A percentile compares a stretch with the other conserved stretches of the same genome.
Conservation (phyloP, 129 eudicot genomes). For the Pulicaria dysenterica region DNA sequence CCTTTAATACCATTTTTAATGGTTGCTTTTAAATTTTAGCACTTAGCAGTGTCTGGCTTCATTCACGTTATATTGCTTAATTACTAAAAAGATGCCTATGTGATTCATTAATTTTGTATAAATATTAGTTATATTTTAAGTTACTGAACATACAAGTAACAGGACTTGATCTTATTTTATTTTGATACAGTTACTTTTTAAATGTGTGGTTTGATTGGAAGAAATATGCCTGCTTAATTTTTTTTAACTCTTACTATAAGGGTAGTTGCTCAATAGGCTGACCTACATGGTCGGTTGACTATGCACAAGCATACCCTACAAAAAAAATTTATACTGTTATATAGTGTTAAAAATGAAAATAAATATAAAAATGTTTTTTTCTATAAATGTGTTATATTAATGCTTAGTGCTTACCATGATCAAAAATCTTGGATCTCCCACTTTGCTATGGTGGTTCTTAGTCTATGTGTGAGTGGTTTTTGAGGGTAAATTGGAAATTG, state of each 20-base stretch:
- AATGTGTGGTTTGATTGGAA: too few species aligned
- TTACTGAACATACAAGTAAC: conserved; percentile 7
- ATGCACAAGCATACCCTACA: conserved; percentile 4
- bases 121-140: background rate
- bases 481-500: background rate
- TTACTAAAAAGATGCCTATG: background rate
- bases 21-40: conserved; percentile 10
- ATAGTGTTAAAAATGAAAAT: background rate
- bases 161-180: conserved; percentile 1
- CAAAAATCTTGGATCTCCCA: background rate
- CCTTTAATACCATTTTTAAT: conserved; percentile 9
- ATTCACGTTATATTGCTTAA: background rate
- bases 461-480: background rate
- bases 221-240: background rate
- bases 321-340: background rate
- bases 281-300: background rate
- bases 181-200: background rate
- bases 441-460: background rate
- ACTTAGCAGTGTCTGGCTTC: background rate
- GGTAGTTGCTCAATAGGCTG: background rate
- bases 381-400: background rate
- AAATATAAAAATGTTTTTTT: background rate
- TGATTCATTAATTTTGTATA: conserved; percentile 11
- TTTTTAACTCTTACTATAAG: too few species aligned
- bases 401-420: background rate